Conservation (phyloP, 2,329 filamentous ascomycete genomes). For the Stachybotrys chartarum region DNA sequence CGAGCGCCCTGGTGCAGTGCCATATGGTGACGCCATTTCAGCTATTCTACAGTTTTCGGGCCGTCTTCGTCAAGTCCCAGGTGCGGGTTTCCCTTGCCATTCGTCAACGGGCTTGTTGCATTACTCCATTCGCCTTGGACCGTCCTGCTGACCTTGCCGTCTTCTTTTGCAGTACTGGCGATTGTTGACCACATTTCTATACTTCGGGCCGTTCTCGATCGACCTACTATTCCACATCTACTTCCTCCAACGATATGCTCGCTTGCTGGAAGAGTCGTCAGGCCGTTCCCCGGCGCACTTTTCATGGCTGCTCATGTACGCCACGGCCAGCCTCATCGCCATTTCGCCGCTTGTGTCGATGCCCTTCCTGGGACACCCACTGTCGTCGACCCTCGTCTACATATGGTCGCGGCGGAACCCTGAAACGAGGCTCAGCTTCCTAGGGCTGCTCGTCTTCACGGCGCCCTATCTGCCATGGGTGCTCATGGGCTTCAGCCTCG, state of each 20-base stretch:
- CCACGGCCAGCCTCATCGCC: conserved; percentile 68
- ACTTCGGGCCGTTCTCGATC: conserved; percentile 90
- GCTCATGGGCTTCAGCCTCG: conserved; percentile 81
- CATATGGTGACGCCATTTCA: conserved; percentile 89
- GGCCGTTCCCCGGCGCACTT: conserved; percentile 87
- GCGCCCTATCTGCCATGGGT: conserved; percentile 97
- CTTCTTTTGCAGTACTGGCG: conserved; percentile 77
- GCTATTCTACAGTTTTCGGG: conserved; percentile 91
- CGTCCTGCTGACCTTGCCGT: conserved; percentile 7
- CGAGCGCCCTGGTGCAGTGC: conserved; percentile 86
- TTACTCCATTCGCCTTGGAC: not conserved
- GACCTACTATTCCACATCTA: conserved; percentile 97
- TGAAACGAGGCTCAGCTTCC: conserved; percentile 79
- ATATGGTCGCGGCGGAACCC: conserved; percentile 97
- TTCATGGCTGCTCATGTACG: conserved; percentile 87
- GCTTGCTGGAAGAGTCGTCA: conserved; percentile 91
- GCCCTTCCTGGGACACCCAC: conserved; percentile 87
- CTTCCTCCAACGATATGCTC: conserved; percentile 94
- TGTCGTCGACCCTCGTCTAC: conserved; percentile 91
- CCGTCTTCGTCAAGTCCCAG: conserved; percentile 88
- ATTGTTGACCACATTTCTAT: conserved; percentile 91
- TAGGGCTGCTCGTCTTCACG: conserved; percentile 84
- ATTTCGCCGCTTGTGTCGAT: conserved; percentile 85
- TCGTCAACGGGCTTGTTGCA: not conserved
- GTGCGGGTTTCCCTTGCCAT: conserved; percentile 38